Percentiles rank a stretch among this genome's conserved stretches.
phyloP scores from a whole-genome alignment of 129 eudicot genomes.

The Flaveria brownii region DNA sequence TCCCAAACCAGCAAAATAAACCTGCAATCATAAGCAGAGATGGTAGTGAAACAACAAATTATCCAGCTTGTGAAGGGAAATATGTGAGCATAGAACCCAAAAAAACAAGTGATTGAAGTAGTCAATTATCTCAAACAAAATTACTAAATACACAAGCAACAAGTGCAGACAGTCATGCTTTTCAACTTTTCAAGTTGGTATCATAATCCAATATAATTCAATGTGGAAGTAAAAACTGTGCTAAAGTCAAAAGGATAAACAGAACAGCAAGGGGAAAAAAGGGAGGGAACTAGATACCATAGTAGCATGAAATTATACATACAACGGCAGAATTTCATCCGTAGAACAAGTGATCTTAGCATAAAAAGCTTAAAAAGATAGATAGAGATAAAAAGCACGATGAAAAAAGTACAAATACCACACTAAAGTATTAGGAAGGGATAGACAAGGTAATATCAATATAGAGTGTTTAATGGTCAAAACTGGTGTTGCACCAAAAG shows the following conservation, averaged over 20 bases:
- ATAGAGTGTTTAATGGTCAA: neutral
- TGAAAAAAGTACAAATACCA: neutral
- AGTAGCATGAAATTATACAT: neutral
- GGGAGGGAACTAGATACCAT: neutral
- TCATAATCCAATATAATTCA: slow-evolving; percentile 6
- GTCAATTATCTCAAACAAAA: slow-evolving; percentile 17
- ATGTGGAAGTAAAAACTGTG: neutral
- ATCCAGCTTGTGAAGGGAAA: slow-evolving; percentile 3
- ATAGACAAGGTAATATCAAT: slow-evolving; percentile 6
- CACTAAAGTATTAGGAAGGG: neutral
- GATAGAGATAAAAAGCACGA: neutral
- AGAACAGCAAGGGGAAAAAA: slow-evolving; percentile 18
- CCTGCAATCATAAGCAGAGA: slow-evolving; percentile 51
- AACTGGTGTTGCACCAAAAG: slow-evolving; percentile 2
- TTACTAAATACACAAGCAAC: slow-evolving; percentile 24
- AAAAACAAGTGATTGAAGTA: slow-evolving; percentile 14
- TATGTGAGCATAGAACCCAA: slow-evolving; percentile 20
- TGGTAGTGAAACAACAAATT: slow-evolving; percentile 7
- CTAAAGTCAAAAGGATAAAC: slow-evolving; percentile 7
- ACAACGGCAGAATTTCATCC: neutral
- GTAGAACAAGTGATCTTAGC: slow-evolving; percentile 9
- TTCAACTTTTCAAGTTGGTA: neutral
- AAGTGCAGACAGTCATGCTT: slow-evolving; percentile 12
- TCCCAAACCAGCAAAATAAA: slow-evolving; percentile 97
- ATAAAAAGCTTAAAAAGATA: neutral